Base-by-base conservation (phyloP, 352 stramenopile species). In the Phytophthora europaea region DNA sequence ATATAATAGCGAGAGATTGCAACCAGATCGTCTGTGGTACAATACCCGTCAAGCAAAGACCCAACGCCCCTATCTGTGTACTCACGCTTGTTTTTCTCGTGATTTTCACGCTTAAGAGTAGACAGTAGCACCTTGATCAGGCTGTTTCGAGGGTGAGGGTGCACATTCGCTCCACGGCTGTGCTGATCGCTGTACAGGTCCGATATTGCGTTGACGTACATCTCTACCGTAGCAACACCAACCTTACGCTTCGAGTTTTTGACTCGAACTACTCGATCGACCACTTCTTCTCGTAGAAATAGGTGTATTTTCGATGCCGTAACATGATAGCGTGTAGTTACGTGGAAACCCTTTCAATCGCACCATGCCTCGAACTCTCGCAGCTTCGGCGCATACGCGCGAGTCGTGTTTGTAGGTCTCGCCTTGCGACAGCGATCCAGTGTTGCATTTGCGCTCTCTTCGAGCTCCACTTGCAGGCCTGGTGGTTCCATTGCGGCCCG, bases 261-360 rank as follows among this genome's bases (percentile, higher is more conserved):
- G 4, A 50, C 43, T 12, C 16, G 4, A 50, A 50, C 43, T 50
- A 23, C 16, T 23, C 43, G 43, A 50, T 50, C 43, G 5, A 50
- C 43, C 20, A 22, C 43, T 50, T 22, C 16, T 57, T 57, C 0
- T 36, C 38, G 51, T 13, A 38, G 12, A 20, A 57, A 57, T 38
- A 38, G 26, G 40, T 57, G 51, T 26, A 57, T 8, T 23, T 57
- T 38, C n/a, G 26, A 33, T 0, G 51, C 51, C 1, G 51, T 57
- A 4, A 57, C 22, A 20, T 40, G 51, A 23, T 57, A 57, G 51
- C 51, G 26, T 13, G 51, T 57, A 23, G 26, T 57, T 57, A 40
- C 43, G 23, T 50, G 16, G 18, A 50, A 50, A 23, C 43, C 43
- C 5, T 50, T 50, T 3, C 43, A 16, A n/a, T n/a, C 51, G 16